Percentiles rank a stretch among this genome's conserved stretches.
These are phyloP conservation scores for Spiromastix sp. DNA, from an alignment of 2,329 filamentous ascomycete genomes.

Conservation along the genomic window DNA sequence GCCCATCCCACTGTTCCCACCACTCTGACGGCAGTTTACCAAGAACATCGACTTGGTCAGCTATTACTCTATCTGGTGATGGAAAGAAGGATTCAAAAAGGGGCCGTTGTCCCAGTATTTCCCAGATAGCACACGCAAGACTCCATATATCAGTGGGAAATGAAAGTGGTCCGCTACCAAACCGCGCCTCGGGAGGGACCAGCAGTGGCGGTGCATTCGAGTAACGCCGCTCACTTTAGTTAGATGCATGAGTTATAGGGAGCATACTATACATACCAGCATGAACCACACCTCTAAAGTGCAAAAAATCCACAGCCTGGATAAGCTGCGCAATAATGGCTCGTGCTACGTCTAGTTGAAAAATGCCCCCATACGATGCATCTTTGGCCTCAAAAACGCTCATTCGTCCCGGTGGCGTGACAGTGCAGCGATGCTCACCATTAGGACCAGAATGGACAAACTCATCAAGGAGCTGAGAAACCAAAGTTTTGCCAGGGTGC, in stretches of 20 bases:
- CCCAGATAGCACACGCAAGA: conserved; percentile 1
- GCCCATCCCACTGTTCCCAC: conserved; percentile 2
- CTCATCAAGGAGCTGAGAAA: conserved; percentile 18
- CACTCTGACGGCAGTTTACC: conserved; percentile 1
- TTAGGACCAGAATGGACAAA: conserved; percentile 15
- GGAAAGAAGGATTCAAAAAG: neutral
- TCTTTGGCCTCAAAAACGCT: conserved; percentile 16
- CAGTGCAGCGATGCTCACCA: conserved; percentile 15
- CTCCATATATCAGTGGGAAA: neutral
- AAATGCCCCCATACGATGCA: conserved; percentile 11
- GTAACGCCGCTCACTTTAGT: neutral
- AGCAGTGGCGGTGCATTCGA: neutral
- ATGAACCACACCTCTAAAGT: neutral
- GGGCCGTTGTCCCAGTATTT: neutral
- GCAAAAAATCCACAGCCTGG: neutral
- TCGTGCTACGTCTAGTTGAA: conserved; percentile 13
- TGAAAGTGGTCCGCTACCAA: neutral
- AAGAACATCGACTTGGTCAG: conserved; percentile 1
- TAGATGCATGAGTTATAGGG: too few species aligned
- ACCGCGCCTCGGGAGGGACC: neutral
- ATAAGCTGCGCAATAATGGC: neutral
- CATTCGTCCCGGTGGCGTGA: conserved; percentile 13
- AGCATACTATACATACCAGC: neutral
- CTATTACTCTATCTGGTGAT: conserved; percentile 1
- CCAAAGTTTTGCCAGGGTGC: conserved; percentile 8